Evolutionary conservation across 306 rosid genomes (phyloP), one percentile per base, ranked within the genome.

Genomic region (Canavalia gladiata): DNA sequence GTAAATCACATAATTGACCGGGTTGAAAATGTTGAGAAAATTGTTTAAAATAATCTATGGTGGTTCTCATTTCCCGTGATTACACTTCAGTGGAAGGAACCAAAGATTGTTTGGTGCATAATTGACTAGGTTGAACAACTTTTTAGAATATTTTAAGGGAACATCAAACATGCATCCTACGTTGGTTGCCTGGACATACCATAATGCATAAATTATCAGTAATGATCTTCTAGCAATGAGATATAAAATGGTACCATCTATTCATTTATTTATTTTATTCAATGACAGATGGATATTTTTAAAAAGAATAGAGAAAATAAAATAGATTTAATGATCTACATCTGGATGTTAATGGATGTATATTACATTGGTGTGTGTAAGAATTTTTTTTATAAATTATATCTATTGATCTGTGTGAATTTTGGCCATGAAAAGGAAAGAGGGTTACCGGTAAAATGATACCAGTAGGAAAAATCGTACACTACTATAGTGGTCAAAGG

Each of bases 1-100:
- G 70, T 64, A 39, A 37, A 39, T 64, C 70, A 13, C 70, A 64
- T 39, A 5, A 64, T 57, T 57, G 13, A 30, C 25, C 34, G 51
- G 18, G 66, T 12, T 29, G 60, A 55, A 18, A 68, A 45, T 68
- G 8, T 68, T 29, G 25, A 37, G 68, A 60, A 25, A 7, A 60
- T 60, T 52, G 41, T 63, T 35, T 34, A 63, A 34, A 18, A 42
- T 67, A 29, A 29, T 5, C 25, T 46, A 10, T 29, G 43, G 18
- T 41, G 72, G 41, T 77, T 54, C 56, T 11, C 51, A 37, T 6
- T 7, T 37, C 7, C 43, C 18, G 42, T 18, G 72, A 65, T 65
- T 65, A 8, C 49, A 45, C 49, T 42, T 42, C 41, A 49, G 7
- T 58, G 68, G 58, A 57, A 18, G 18, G 52, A 60, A 2, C 28